A percentile compares a stretch with the other conserved stretches of the same genome.
Conservation (phyloP, 257 asterid genomes). For the Coffea canephora region DNA sequence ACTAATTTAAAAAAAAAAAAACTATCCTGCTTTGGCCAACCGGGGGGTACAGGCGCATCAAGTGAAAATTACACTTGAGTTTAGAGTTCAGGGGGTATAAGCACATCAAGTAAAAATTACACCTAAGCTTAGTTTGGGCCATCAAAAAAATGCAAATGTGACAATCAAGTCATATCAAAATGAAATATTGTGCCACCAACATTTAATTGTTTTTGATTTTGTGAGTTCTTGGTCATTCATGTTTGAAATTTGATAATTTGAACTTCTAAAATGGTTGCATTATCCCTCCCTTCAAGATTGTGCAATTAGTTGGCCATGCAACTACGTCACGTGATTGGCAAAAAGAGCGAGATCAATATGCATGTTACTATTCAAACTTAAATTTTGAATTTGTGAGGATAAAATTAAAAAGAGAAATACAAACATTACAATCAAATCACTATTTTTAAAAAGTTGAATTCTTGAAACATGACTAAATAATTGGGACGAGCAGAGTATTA, state of each 20-base stretch:
- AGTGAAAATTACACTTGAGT: not conserved
- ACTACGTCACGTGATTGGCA: too few species aligned
- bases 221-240: not conserved
- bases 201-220: not conserved
- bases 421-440: too few species aligned
- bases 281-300: too few species aligned
- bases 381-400: too few species aligned
- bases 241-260: not conserved
- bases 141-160: not conserved
- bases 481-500: too few species aligned
- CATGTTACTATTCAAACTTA: too few species aligned
- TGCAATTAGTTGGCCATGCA: not conserved
- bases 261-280: not conserved
- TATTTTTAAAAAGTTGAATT: too few species aligned
- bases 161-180: not conserved
- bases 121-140: not conserved
- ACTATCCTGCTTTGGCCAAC: too few species aligned
- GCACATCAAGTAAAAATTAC: not conserved
- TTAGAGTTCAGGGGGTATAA: not conserved
- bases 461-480: too few species aligned
- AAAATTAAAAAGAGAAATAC: too few species aligned
- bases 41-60: not conserved
- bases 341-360: too few species aligned
- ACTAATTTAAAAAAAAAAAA: too few species aligned
- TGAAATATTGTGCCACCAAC: not conserved